These are phyloP conservation scores for Scedosporium minutisporum DNA, from an alignment of 2,329 filamentous ascomycete species.

Conservation along the genomic window DNA sequence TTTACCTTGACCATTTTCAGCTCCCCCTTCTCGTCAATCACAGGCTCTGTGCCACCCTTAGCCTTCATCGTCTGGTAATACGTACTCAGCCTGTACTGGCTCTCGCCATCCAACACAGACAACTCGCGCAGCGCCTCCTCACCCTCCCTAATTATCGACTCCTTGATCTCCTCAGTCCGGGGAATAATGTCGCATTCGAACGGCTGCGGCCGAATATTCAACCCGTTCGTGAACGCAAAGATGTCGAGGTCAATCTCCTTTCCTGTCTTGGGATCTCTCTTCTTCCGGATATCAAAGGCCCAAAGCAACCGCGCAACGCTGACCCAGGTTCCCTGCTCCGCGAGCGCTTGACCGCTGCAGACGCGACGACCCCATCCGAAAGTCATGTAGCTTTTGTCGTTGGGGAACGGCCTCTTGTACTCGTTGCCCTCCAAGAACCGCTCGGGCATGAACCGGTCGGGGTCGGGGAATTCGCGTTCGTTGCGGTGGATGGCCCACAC, in stretches of 20 bases:
- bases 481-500: constrained; percentile 25
- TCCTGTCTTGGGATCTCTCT: constrained; percentile 23
- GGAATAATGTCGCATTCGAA: constrained; percentile 45
- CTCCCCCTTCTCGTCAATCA: constrained; percentile 1
- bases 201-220: constrained; percentile 48
- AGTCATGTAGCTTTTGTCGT: constrained; percentile 41
- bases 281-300: constrained; percentile 41
- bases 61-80: not conserved
- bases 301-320: constrained; percentile 47
- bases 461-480: constrained; percentile 33
- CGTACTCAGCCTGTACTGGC: constrained; percentile 29
- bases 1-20: constrained; percentile 2
- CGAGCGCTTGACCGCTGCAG: constrained; percentile 45
- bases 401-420: constrained; percentile 34
- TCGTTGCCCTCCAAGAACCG: constrained; percentile 29
- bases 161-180: constrained; percentile 35
- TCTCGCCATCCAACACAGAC: constrained; percentile 43
- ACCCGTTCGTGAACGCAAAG: constrained; percentile 43
- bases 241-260: constrained; percentile 44
- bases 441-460: constrained; percentile 33
- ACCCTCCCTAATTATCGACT: constrained; percentile 43
- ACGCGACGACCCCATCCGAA: constrained; percentile 47
- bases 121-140: constrained; percentile 40
- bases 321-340: constrained; percentile 51
- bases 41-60: not conserved